phyloP scores from a whole-genome alignment of 208 protist species.

The Wallacemonas sp. region DNA sequence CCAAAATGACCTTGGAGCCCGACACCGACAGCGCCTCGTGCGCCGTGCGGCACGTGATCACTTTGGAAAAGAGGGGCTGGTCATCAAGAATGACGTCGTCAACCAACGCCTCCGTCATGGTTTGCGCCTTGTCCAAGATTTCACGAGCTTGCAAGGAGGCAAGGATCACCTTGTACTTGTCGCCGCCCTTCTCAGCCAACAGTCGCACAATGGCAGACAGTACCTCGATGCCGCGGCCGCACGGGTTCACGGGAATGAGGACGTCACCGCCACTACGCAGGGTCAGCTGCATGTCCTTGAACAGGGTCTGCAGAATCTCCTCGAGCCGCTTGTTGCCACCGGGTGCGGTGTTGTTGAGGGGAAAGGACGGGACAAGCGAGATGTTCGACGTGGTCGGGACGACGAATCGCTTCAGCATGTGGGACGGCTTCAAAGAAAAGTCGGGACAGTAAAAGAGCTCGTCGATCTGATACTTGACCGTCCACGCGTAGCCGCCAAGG shows the following conservation, averaged over 20 bases:
- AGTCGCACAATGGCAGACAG: constrained; percentile 71
- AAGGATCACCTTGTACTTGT: constrained; percentile 81
- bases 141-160: constrained; percentile 75
- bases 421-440: constrained; percentile 77
- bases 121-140: constrained; percentile 74
- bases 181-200: constrained; percentile 69
- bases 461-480: constrained; percentile 88
- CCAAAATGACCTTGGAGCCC: constrained; percentile 76
- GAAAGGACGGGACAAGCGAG: constrained; percentile 63
- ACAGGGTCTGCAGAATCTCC: constrained; percentile 71
- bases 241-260: constrained; percentile 77
- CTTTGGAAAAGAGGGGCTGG: constrained; percentile 65
- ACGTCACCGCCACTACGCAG: constrained; percentile 85
- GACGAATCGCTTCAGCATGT: constrained; percentile 67
- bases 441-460: constrained; percentile 90
- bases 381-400: constrained; percentile 76
- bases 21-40: constrained; percentile 58
- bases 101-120: constrained; percentile 82
- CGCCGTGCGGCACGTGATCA: constrained; percentile 75
- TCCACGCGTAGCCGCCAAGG: constrained; percentile 79
- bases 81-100: constrained; percentile 80
- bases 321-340: constrained; percentile 34
- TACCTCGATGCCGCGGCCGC: constrained; percentile 76
- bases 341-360: constrained; percentile 16
- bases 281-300: constrained; percentile 78